Base-by-base conservation (phyloP, 768 basidiomycete genomes). In the Tulasnella sp. region DNA sequence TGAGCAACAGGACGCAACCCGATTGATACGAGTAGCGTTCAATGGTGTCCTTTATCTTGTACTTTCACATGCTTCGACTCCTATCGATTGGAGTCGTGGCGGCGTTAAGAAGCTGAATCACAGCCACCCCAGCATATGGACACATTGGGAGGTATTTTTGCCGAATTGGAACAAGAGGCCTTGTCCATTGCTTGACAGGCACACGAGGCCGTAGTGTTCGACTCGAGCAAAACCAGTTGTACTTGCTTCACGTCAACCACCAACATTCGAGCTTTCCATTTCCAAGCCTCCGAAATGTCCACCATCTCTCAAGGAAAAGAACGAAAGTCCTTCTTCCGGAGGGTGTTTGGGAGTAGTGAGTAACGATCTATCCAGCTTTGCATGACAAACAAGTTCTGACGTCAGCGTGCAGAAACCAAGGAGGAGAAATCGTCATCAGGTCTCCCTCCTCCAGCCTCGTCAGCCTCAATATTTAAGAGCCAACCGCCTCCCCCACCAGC, bases 221-320 rank as follows among this genome's bases (percentile, higher is more conserved):
- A 34, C 34, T 69, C 24, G 28, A 69, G 16, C 64, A 69, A 28
- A 37, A 69, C 64, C 34, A 37, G 64, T 0, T 34, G 16, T 31
- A 0, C 64, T 37, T 14, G 64, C 31, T 69, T 69, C 31, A 69
- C 31, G 28, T 69, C 64, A 69, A 69, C 64, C 64, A 69, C 64
- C 64, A 69, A 34, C 60, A 14, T 14, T 31, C 16, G 64, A 69
- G 28, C 31, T 6, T 37, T 69, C 54, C n/a, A 54, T 69, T 31
- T 34, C 64, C 64, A 69, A 54, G 54, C 34, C n/a, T 31, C 14
- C 14, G 64, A 69, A 37, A 69, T 18, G 64, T 16, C 24, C 5
- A 54, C 54, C 22, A 69, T 69, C 24, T 69, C 64, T 31, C 64
- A 69, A 69, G 64, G 64, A 28, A 69, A 69, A 69, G 64, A 69